Conservation (phyloP, 164 flowering plant genomes). For the Chimonanthus salicifolius region DNA sequence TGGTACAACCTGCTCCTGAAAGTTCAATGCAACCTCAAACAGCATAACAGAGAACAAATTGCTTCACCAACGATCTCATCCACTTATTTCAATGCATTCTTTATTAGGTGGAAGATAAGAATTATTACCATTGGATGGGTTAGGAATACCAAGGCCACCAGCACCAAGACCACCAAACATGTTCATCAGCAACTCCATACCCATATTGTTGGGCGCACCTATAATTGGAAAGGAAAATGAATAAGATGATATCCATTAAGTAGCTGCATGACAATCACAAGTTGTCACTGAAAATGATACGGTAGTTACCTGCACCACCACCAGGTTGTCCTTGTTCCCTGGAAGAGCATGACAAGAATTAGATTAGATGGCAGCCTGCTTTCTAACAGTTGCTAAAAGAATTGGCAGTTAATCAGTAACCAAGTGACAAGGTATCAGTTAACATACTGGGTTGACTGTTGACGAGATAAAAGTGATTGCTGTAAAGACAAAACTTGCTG, state of each 20-base stretch:
- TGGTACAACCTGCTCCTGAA: background rate
- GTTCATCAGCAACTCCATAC: slow-evolving; percentile 54
- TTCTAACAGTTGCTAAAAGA: background rate
- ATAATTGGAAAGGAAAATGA: background rate
- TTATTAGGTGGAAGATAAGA: background rate
- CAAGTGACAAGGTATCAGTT: background rate
- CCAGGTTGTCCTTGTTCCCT: slow-evolving; percentile 54
- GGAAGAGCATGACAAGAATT: slow-evolving; percentile 12
- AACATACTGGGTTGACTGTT: slow-evolving; percentile 44
- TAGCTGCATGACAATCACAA: background rate
- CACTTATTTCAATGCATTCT: background rate
- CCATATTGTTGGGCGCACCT: slow-evolving; percentile 33
- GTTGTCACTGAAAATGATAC: background rate
- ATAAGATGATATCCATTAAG: background rate
- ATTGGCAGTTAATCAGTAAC: background rate
- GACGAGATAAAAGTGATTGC: slow-evolving; percentile 48
- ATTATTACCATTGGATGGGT: slow-evolving; percentile 30
- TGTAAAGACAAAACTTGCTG: slow-evolving; percentile 56
- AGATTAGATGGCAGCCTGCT: background rate
- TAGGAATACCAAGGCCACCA: slow-evolving; percentile 35
- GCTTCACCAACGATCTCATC: background rate
- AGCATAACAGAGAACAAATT: background rate
- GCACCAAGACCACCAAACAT: slow-evolving; percentile 63
- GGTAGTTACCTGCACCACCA: slow-evolving; percentile 35
- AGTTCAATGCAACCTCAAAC: background rate